Base-by-base conservation (phyloP, 139 green algal species). In the Edaphochlamys debaryana region DNA sequence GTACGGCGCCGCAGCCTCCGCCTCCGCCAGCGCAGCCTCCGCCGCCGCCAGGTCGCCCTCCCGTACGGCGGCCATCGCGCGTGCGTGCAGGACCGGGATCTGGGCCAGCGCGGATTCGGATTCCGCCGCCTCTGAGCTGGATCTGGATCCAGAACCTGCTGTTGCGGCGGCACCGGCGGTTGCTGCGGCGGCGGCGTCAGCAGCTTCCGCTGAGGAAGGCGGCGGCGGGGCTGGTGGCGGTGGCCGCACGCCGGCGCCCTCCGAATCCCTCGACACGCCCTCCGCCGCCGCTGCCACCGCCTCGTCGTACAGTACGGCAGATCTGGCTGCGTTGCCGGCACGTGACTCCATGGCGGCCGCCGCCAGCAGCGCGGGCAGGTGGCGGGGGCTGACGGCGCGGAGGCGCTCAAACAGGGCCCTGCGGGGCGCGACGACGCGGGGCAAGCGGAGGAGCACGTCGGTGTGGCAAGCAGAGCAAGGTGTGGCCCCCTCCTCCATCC, bases 1-100 rank as follows among this genome's bases (percentile, higher is more conserved):
- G 22, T 17, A 32, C 2, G 89, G 79, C 4, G 94, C 79, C 52
- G 85, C 17, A 19, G 37, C 37, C 41, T 93, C 67, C 6, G 94
- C 45, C 25, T 32, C 29, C 23, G 69, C 32, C 82, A 93, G 79
- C 56, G 70, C n/a, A 22, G 70, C 52, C 76, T 87, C 70, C 30
- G 89, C 89, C 48, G 58, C 85, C 45, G 67, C 79, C 19, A 42
- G 40, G 62, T 87, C 60, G 3, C 89, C 86, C 3, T 54, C 30
- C 15, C 60, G 45, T 38, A 91, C 62, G 23, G 82, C 62, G 27
- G 77, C 34, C 60, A 76, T 60, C 22, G 84, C 86, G 3, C 83
- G 58, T 5, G 67, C n/a, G 54, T 90, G 76, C 40, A 88, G 77
- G 36, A 89, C 54, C 60, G n/a, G 71, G 23, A 67, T 30, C 30